Percentiles rank a stretch among this genome's conserved stretches.
Conservation (phyloP, 2,329 filamentous ascomycete species). For the Paramyrothecium roridum region DNA sequence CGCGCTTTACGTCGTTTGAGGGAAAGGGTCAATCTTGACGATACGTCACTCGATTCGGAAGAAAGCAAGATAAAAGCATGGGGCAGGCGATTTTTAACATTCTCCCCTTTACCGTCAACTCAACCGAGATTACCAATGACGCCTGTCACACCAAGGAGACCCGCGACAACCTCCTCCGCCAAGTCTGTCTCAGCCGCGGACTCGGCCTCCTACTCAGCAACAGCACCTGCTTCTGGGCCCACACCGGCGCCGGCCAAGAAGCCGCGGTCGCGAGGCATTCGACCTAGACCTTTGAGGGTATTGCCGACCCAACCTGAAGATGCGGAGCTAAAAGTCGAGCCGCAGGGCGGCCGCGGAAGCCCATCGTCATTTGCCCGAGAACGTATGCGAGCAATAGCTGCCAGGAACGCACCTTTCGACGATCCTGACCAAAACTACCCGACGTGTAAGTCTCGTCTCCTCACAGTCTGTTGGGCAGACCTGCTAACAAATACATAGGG, state of each 20-base stretch:
- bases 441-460: slow-evolving; percentile 29
- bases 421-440: slow-evolving; percentile 36
- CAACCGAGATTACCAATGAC: slow-evolving; percentile 21
- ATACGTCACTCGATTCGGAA: slow-evolving; percentile 25
- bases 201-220: slow-evolving; percentile 5
- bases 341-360: slow-evolving; percentile 30
- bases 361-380: slow-evolving; percentile 41
- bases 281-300: slow-evolving; percentile 25
- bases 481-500: slow-evolving; percentile 25
- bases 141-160: slow-evolving; percentile 1
- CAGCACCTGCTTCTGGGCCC: slow-evolving; percentile 9
- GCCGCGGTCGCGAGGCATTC: slow-evolving; percentile 19
- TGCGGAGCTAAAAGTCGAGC: slow-evolving; percentile 21
- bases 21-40: slow-evolving; percentile 45
- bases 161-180: background rate
- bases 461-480: too few relatives aligned
- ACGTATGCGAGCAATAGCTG: slow-evolving; percentile 40
- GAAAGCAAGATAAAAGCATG: slow-evolving; percentile 32
- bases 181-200: background rate
- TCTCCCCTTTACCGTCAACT: background rate
- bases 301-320: slow-evolving; percentile 35
- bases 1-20: slow-evolving; percentile 62
- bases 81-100: slow-evolving; percentile 30
- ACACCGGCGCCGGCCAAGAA: slow-evolving; percentile 13
- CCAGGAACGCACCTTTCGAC: slow-evolving; percentile 38